phyloP scores from a whole-genome alignment of 2,329 filamentous ascomycete genomes.

The Colletotrichum musicola region DNA sequence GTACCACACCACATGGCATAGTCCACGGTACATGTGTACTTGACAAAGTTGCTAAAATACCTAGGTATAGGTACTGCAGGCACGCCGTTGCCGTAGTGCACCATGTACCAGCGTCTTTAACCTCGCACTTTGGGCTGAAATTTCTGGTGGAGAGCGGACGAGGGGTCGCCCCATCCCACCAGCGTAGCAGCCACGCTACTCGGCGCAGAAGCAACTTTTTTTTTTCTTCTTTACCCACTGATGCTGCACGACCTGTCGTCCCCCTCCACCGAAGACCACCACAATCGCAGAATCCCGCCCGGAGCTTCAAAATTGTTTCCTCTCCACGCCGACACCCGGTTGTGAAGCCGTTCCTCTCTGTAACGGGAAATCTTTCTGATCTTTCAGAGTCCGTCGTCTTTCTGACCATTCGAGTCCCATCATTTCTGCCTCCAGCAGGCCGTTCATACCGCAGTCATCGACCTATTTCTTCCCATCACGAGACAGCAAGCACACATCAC shows the following conservation, averaged over 20 bases:
- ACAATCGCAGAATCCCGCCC: conserved; percentile 27
- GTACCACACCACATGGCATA: no score
- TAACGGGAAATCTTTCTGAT: neutral
- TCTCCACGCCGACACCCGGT: neutral
- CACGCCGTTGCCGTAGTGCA: no score
- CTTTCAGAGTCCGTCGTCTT: neutral
- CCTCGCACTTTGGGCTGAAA: conserved; percentile 30
- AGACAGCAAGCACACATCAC: neutral
- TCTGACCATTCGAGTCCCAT: neutral
- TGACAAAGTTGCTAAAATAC: no score
- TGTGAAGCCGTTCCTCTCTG: neutral
- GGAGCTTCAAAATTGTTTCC: conserved; percentile 34
- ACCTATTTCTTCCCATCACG: conserved; percentile 2
- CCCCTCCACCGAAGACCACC: conserved; percentile 26
- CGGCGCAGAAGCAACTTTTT: conserved; percentile 32
- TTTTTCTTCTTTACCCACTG: conserved; percentile 25
- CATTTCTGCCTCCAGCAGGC: neutral
- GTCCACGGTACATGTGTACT: no score
- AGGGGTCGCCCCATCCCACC: conserved; percentile 24
- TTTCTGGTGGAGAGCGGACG: conserved; percentile 15
- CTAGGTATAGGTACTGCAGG: no score
- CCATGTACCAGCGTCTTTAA: neutral
- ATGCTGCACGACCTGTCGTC: neutral
- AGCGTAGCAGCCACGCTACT: conserved; percentile 6
- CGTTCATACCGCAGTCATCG: neutral